These are phyloP conservation scores for Erigeron philadelphicus DNA, from an alignment of 140 eudicot genomes.

Conservation along the genomic window DNA sequence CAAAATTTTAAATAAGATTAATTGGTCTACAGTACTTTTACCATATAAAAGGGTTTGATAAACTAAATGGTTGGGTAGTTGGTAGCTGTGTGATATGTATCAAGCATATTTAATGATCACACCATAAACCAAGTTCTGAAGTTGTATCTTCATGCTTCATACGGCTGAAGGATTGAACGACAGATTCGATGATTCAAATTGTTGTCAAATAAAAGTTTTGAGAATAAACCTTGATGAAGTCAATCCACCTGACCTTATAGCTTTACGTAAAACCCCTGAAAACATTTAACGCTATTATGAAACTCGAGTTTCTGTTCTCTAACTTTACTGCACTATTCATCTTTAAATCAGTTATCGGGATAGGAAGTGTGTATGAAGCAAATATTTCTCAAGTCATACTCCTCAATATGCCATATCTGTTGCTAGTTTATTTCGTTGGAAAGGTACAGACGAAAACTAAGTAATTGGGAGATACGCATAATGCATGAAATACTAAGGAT, in stretches of 20 bases:
- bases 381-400: constrained; percentile 9
- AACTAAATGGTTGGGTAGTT: constrained; percentile 2
- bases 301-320: constrained; percentile 2
- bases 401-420: not conserved
- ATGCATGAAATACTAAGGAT: not conserved
- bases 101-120: not conserved
- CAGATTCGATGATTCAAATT: constrained; percentile 4
- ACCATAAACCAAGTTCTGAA: not conserved
- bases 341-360: not conserved
- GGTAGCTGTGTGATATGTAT: not conserved
- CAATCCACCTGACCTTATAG: constrained; percentile 1
- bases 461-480: not conserved
- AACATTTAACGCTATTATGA: not conserved
- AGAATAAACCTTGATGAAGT: not conserved
- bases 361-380: not conserved
- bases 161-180: constrained; percentile 1
- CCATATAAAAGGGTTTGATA: not conserved
- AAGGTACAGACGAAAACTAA: constrained; percentile 7
- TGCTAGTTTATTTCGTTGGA: not conserved
- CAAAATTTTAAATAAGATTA: constrained; percentile 5
- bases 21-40: not conserved
- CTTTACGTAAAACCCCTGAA: not conserved
- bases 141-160: not conserved
- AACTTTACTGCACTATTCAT: not conserved
- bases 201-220: not conserved